Conservation (phyloP, 805 yeast species). For the Yarrowia phangngaensis region DNA sequence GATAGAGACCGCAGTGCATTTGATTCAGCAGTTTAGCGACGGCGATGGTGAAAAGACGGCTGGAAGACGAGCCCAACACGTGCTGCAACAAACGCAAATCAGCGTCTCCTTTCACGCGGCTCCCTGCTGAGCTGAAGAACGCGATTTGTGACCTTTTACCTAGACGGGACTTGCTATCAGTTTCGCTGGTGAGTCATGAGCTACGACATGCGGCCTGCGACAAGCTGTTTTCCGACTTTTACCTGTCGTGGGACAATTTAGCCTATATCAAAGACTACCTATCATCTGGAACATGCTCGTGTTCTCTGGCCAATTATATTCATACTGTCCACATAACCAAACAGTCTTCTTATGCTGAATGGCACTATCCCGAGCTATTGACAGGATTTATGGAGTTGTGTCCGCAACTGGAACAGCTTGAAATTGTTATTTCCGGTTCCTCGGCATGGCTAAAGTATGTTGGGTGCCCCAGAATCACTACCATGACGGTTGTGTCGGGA, state of each 20-base stretch:
- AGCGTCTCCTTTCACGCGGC: conserved; percentile 11
- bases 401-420: conserved; percentile 15
- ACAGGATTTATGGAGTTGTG: conserved; percentile 22
- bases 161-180: conserved; percentile 4
- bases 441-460: conserved; percentile 30
- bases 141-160: conserved; percentile 4
- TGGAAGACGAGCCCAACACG: conserved; percentile 6
- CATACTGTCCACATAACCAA: conserved; percentile 19
- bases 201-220: conserved; percentile 18
- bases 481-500: conserved; percentile 6
- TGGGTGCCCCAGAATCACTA: conserved; percentile 7
- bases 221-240: conserved; percentile 16
- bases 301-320: not conserved
- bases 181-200: conserved; percentile 14
- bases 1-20: no score
- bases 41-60: conserved; percentile 24
- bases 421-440: conserved; percentile 27
- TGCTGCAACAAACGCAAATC: conserved; percentile 13
- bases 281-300: not conserved
- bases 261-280: conserved; percentile 5
- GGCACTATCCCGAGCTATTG: conserved; percentile 27
- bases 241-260: conserved; percentile 1
- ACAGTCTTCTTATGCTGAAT: conserved; percentile 29
- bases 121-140: conserved; percentile 22
- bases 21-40: no score